phyloP scores from a whole-genome alignment of 192 early-diverging fungal species.

The Coemansia sp. region DNA sequence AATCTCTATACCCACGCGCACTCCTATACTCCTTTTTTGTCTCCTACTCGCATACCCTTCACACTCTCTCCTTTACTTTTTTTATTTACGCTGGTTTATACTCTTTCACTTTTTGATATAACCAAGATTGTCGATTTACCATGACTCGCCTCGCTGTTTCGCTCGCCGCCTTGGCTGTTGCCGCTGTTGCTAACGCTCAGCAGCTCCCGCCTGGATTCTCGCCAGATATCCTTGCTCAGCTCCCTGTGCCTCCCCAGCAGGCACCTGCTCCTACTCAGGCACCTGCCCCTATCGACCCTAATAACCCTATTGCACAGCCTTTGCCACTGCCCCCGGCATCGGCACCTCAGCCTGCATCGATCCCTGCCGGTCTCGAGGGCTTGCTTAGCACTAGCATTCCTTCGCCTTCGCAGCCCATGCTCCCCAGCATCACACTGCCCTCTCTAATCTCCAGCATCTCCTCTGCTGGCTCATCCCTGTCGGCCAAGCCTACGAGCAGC shows the following conservation, averaged over 20 bases:
- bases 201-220: constrained; percentile 44
- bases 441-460: background rate
- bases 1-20: constrained; percentile 1
- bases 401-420: constrained; percentile 8
- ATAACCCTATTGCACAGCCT: constrained; percentile 55
- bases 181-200: constrained; percentile 23
- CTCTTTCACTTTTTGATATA: background rate
- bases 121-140: constrained; percentile 5
- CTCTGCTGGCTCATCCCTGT: constrained; percentile 9
- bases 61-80: background rate
- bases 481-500: constrained; percentile 7
- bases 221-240: constrained; percentile 45
- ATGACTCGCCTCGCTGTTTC: constrained; percentile 47
- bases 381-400: constrained; percentile 5
- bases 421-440: constrained; percentile 24
- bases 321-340: constrained; percentile 35
- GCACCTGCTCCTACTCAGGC: constrained; percentile 51
- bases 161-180: constrained; percentile 32
- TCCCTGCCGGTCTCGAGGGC: constrained; percentile 49
- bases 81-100: background rate
- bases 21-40: background rate
- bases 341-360: constrained; percentile 46
- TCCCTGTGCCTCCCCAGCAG: constrained; percentile 51
- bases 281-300: constrained; percentile 51
- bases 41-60: background rate